Base-by-base conservation (phyloP, 75 land plant genomes). In the Selaginella moellendorffii region DNA sequence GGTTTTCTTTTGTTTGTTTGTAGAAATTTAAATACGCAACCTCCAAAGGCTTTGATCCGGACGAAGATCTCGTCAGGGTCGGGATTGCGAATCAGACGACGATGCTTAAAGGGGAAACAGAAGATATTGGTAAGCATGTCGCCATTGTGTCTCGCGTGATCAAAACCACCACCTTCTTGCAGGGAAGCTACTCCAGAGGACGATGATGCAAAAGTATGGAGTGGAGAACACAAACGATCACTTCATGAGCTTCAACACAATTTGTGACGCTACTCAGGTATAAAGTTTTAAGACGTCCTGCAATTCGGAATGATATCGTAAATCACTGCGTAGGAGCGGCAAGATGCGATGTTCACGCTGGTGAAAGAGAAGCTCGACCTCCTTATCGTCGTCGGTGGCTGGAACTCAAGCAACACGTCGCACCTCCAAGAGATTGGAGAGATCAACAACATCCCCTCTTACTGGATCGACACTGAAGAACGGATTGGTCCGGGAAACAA, bases 191-290 rank as follows among this genome's bases (percentile, higher is more conserved):
- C 65, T 81, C 1, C 91, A 91, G 71, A 87, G 66, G 64, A 79
- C 86, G 24, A 77, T 91, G 86, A 91, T 91, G 95, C 82, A 77
- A 0, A 91, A 83, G 64, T 79, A 81, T 72, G 97, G 97, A 28
- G 81, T 91, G 0, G 95, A 82, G 67, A 87, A 85, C 53, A 54
- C 85, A 20, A 79, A 89, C 29, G 67, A 82, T 0, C 97, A 91
- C 69, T 87, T 87, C 73, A 73, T 82, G 52, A 87, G 86, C 75
- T 91, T 91, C 76, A 91, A 91, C 64, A 91, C 97, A 29, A 91
- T 88, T 28, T 91, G 97, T 82, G 93, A 91, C 81, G 97, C 97
- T 17, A 91, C 97, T 53, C 93, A 91, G 80, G 97, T 91, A 75
- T 36, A 36, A 36, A 5, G n/a, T n/a, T n/a, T n/a, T n/a, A n/a